Base-by-base conservation (phyloP, 495 filamentous ascomycete species). In the Hyaloscypha hepaticicola region DNA sequence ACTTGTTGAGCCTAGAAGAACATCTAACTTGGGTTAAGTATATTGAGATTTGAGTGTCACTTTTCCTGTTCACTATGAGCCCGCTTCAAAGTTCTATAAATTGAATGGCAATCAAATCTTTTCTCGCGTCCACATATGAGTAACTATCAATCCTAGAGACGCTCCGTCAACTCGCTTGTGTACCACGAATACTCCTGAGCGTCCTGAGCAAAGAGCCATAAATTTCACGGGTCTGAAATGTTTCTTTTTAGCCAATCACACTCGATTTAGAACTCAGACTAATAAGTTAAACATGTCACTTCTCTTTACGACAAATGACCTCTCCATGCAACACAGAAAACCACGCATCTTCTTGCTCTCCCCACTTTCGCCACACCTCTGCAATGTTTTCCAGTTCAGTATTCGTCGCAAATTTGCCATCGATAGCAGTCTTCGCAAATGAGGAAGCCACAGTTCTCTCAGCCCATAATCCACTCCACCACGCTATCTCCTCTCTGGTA, bases 271-370 rank as follows among this genome's bases (percentile, higher is more conserved):
- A 53, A 25, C 22, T 53, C n/a, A 53, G 22, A 53, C 50, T 25
- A 19, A 53, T 27, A 9, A 26, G 50, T 1, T 7, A n/a, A 24
- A 50, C 25, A 58, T 58, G 33, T 73, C 70, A 12, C 55, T 66
- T 50, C 72, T 77, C 2, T 74, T 74, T n/a, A 74, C 73, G 76
- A 72, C 80, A 85, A 24, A 85, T 63, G 51, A 87, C 77, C 73
- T 87, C 76, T 41, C 81, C 82, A 74, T 83, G 75, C 49, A 85
- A 58, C 27, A 84, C 60, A 25, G 72, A 75, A 73, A 81, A 83
- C 79, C 83, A 85, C 11, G 73, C 82, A 60, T 84, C 77, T 55
- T 80, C 77, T 51, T 75, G 64, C 61, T 76, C 72, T 5, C 76
- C 78, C 76, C 76, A 85, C 34, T 75, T 69, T 64, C 69, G 68